Evolutionary conservation across 345 rosid genomes (phyloP).

Genomic region (Melaleuca alternifolia): DNA sequence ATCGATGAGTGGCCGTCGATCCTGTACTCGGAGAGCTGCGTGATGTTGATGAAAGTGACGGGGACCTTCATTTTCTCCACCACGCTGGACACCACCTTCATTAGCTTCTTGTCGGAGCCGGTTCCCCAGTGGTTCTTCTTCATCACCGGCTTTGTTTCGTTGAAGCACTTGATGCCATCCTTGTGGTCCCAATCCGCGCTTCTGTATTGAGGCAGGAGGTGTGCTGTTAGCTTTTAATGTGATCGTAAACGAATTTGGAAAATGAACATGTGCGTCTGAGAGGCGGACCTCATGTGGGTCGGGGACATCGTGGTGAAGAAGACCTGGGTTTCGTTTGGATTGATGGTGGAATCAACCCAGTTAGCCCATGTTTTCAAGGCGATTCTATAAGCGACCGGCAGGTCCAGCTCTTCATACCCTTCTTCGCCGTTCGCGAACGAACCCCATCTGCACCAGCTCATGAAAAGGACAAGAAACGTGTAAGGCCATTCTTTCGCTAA

Average conservation of each 20-base stretch:
- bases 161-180: constrained; percentile 69
- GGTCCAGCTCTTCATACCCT: constrained; percentile 54
- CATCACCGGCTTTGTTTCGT: constrained; percentile 67
- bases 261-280: background rate
- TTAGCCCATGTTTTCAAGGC: constrained; percentile 87
- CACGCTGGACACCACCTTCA: constrained; percentile 52
- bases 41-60: constrained; percentile 59
- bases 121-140: constrained; percentile 34
- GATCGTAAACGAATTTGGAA: background rate
- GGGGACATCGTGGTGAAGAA: constrained; percentile 93
- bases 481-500: background rate
- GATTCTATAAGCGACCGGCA: constrained; percentile 53
- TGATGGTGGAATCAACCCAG: constrained; percentile 74
- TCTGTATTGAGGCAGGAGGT: constrained; percentile 9
- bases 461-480: background rate
- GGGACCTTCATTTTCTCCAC: constrained; percentile 58
- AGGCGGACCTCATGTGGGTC: constrained; percentile 54
- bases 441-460: constrained; percentile 47
- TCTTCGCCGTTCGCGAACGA: constrained; percentile 73
- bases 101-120: constrained; percentile 51
- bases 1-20: constrained; percentile 75
- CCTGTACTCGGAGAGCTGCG: constrained; percentile 79
- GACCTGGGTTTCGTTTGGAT: constrained; percentile 66
- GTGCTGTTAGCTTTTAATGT: background rate
- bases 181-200: constrained; percentile 63